A percentile compares a stretch with the other conserved stretches of the same genome.
Conservation (phyloP, 2,329 filamentous ascomycete genomes). For the Colletotrichum sp. region DNA sequence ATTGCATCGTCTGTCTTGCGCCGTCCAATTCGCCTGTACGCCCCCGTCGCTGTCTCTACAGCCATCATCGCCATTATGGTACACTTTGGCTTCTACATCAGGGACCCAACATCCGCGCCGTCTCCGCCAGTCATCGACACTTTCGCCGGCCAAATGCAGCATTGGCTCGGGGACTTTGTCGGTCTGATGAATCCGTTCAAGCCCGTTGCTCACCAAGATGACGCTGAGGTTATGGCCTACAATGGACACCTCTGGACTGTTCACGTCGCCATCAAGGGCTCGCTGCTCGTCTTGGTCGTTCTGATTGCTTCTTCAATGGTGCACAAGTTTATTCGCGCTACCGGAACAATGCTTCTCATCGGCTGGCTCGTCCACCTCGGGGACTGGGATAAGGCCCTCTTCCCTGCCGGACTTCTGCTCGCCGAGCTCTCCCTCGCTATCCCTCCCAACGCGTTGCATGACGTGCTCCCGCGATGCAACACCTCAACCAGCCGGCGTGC, state of each 20-base stretch:
- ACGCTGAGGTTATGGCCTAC: constrained; percentile 38
- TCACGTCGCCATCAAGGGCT: constrained; percentile 63
- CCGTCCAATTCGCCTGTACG: constrained; percentile 54
- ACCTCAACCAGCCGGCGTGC: neutral
- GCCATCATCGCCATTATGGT: constrained; percentile 43
- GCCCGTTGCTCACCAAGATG: neutral
- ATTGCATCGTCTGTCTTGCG: constrained; percentile 57
- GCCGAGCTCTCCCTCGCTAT: constrained; percentile 59
- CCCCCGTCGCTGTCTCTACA: constrained; percentile 56
- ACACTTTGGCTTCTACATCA: neutral
- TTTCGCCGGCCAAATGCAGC: constrained; percentile 42
- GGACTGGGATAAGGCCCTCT: constrained; percentile 1
- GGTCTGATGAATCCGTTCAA: constrained; percentile 27
- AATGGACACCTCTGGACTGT: constrained; percentile 69
- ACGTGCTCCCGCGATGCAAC: neutral
- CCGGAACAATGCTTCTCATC: constrained; percentile 42
- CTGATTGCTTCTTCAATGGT: constrained; percentile 53
- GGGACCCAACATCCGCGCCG: neutral
- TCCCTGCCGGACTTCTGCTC: constrained; percentile 50
- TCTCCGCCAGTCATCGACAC: neutral
- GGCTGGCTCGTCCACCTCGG: constrained; percentile 36
- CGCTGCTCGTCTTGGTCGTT: constrained; percentile 60
- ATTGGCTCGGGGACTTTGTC: constrained; percentile 43
- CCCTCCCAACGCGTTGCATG: constrained; percentile 30
- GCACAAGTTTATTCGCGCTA: constrained; percentile 43